Base-by-base conservation (phyloP, 176 grass and related monocot genomes). In the Melocanna baccifera region DNA sequence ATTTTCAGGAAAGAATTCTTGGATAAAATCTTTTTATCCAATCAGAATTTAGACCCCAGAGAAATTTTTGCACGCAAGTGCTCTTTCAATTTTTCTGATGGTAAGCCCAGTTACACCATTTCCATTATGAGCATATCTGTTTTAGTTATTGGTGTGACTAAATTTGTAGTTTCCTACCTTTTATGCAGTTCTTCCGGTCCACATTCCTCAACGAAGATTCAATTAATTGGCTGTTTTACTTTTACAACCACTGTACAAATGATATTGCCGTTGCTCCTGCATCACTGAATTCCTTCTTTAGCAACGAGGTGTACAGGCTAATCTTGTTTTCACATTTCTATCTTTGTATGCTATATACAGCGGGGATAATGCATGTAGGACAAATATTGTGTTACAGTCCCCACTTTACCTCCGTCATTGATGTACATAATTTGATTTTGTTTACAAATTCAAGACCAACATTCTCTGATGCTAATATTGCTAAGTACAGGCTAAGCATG, bases 1-100 rank as follows among this genome's bases (percentile, higher is more conserved):
- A 75, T 85, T 84, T 86, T 81, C 84, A 94, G 94, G 77, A 74
- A 83, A 83, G 88, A 92, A 69, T 86, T 47, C 64, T 65, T 94
- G 37, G 47, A 90, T 43, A 82, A 83, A 76, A 88, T 85, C 39
- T 76, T 92, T 18, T n/a, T 87, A 68, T 89, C 77, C n/a, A 90
- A 91, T 86, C 63, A 75, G 47, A 50, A 56, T 69, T 46, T 89
- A 58, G 84, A 92, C n/a, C 86, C 92, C 12, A 77, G 46, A 76
- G 78, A 77, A 59, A 80, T 91, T 61, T 94, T 97, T 78, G 56
- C 69, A 67, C 75, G 18, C 18, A 92, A 97, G 59, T 66, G 71
- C 53, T 92, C 88, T 87, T 94, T 90, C 71, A 71, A 63, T 75
- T 56, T 92, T 78, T 82, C 39, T 75, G 83, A 94, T 76, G 94